A percentile compares a stretch with the other conserved stretches of the same genome.
These are phyloP conservation scores for Ceratocystis lukuohia DNA, from an alignment of 2,329 filamentous ascomycete genomes.

Conservation along the genomic window DNA sequence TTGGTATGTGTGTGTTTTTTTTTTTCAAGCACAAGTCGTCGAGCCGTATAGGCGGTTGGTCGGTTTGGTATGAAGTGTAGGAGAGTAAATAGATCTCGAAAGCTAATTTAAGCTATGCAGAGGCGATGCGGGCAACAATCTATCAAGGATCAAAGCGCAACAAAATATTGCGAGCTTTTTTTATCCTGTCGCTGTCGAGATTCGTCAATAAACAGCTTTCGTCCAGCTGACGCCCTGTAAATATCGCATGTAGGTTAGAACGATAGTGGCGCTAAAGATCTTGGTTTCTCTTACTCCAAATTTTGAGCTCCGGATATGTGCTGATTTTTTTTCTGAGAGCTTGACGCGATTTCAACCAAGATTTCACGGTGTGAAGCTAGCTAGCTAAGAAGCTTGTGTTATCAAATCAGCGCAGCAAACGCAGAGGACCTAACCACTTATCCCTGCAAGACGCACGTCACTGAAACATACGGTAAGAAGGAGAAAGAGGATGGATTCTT, in stretches of 20 bases:
- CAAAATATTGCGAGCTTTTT: not conserved
- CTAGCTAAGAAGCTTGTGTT: not conserved
- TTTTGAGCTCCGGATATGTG: not conserved
- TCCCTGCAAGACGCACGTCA: slow-evolving; percentile 2
- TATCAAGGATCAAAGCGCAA: not conserved
- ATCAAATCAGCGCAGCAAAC: not conserved
- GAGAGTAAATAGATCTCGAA: too few relatives aligned
- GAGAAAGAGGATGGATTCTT: not conserved
- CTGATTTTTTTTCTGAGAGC: not conserved
- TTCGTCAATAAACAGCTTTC: not conserved
- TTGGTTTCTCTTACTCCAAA: slow-evolving; percentile 1
- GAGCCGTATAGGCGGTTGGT: not conserved
- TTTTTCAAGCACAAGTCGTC: not conserved
- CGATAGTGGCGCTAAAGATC: not conserved
- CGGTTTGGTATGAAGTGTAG: too few relatives aligned
- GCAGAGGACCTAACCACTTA: not conserved
- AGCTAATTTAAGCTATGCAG: not conserved
- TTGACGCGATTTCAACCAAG: not conserved
- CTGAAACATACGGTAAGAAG: slow-evolving; percentile 2
- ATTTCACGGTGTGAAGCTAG: not conserved
- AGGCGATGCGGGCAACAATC: not conserved
- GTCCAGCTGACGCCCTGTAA: not conserved
- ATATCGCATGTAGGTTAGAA: not conserved
- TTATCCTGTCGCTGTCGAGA: not conserved
- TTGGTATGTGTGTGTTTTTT: too few relatives aligned